These are phyloP conservation scores for Flaveria trinervia DNA, from an alignment of 129 eudicot species.

Conservation along the genomic window DNA sequence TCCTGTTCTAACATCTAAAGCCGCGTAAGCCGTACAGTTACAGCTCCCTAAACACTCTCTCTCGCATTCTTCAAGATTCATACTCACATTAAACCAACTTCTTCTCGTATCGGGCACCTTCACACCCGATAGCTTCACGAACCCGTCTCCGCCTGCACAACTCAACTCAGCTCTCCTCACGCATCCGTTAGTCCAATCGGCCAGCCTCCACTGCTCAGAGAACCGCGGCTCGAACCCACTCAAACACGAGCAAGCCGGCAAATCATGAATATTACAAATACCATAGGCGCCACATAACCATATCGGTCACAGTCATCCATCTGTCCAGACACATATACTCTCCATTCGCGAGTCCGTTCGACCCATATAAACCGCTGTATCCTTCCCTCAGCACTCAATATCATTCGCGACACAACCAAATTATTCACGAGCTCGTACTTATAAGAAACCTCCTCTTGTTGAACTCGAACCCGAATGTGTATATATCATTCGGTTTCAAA, in stretches of 20 bases:
- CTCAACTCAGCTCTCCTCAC: constrained; percentile 32
- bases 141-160: constrained; percentile 45
- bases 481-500: constrained; percentile 25
- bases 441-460: constrained; percentile 25
- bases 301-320: constrained; percentile 42
- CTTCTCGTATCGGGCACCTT: constrained; percentile 41
- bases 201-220: constrained; percentile 38
- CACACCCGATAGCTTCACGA: constrained; percentile 26
- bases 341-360: constrained; percentile 29
- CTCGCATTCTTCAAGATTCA: constrained; percentile 47
- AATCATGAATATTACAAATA: constrained; percentile 27
- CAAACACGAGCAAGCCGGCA: constrained; percentile 40
- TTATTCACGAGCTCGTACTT: constrained; percentile 34
- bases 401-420: constrained; percentile 31
- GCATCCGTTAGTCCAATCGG: constrained; percentile 47
- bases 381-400: constrained; percentile 34
- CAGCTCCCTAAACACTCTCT: constrained; percentile 42
- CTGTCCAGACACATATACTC: constrained; percentile 17
- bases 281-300: constrained; percentile 40
- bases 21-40: constrained; percentile 50
- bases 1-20: constrained; percentile 30
- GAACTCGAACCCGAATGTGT: constrained; percentile 33
- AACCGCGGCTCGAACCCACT: constrained; percentile 39
- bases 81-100: constrained; percentile 37
- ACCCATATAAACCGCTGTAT: constrained; percentile 32